Percentiles rank a stretch among this genome's conserved stretches.
Conservation (phyloP, 192 early-diverging fungal genomes). For the Lobosporangium transversale region DNA sequence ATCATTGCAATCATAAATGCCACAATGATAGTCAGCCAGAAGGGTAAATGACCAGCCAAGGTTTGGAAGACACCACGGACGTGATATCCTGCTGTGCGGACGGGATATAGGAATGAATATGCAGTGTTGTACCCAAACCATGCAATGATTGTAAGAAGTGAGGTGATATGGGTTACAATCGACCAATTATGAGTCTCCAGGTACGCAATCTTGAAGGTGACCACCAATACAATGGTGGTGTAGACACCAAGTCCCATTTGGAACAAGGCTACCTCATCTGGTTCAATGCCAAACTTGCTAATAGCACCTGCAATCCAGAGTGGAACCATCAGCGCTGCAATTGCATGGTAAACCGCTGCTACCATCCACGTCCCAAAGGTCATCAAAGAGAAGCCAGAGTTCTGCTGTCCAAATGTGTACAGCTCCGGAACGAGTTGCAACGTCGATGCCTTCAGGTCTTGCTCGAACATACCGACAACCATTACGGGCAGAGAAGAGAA, state of each 20-base stretch:
- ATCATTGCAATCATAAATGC: constrained; percentile 63
- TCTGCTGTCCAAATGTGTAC: constrained; percentile 70
- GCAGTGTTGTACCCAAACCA: constrained; percentile 76
- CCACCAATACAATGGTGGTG: constrained; percentile 69
- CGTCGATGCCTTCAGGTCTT: constrained; percentile 75
- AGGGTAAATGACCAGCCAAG: constrained; percentile 56
- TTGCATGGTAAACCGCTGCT: constrained; percentile 63
- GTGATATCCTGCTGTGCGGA: constrained; percentile 59
- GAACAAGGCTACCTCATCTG: constrained; percentile 65
- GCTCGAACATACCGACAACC: constrained; percentile 84
- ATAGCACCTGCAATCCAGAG: constrained; percentile 61
- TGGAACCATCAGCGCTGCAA: constrained; percentile 61
- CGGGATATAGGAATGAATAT: constrained; percentile 68
- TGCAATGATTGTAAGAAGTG: constrained; percentile 60
- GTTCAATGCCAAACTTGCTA: constrained; percentile 40
- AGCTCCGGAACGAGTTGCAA: constrained; percentile 76
- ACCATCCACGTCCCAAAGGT: constrained; percentile 65
- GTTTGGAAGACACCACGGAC: constrained; percentile 64
- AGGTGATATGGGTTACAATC: constrained; percentile 67
- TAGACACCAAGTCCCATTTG: constrained; percentile 66
- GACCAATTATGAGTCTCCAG: constrained; percentile 75
- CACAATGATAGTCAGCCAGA: constrained; percentile 69
- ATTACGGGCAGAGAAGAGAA: constrained; percentile 85
- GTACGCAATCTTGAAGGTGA: constrained; percentile 77
- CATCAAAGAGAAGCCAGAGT: constrained; percentile 63